A percentile compares a stretch with the other conserved stretches of the same genome.
Evolutionary conservation across 1,139 yeast genomes (phyloP).

Genomic region (Taphrina deformans): DNA sequence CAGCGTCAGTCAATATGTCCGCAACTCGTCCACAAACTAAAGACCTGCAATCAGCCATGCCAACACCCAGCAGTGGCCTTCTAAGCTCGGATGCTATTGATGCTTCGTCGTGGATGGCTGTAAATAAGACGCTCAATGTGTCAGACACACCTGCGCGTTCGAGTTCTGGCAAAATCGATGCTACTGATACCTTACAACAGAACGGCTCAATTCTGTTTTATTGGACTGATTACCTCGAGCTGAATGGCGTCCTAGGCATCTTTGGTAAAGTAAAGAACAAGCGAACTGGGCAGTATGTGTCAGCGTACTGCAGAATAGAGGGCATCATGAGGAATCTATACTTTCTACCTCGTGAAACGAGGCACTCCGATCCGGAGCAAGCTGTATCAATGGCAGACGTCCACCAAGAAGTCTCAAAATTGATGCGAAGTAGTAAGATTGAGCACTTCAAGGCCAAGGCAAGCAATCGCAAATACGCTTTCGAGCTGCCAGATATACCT

Average conservation of each 20-base stretch:
- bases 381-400: constrained; percentile 63
- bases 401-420: constrained; percentile 69
- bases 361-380: constrained; percentile 44
- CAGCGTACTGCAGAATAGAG: constrained; percentile 75
- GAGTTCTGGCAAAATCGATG: constrained; percentile 28
- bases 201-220: constrained; percentile 65
- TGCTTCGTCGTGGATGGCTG: constrained; percentile 34
- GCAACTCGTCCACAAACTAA: constrained; percentile 32
- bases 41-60: neutral
- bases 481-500: constrained; percentile 80
- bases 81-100: constrained; percentile 38
- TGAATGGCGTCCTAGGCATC: constrained; percentile 66
- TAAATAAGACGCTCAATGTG: constrained; percentile 22
- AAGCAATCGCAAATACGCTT: constrained; percentile 77
- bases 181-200: constrained; percentile 42
- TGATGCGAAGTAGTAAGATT: constrained; percentile 64
- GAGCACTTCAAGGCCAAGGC: constrained; percentile 68
- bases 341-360: constrained; percentile 68
- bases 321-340: constrained; percentile 71
- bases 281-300: constrained; percentile 51
- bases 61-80: constrained; percentile 17
- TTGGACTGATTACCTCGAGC: constrained; percentile 88
- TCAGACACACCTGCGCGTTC: constrained; percentile 15
- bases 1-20: constrained; percentile 35
- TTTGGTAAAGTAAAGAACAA: constrained; percentile 76